Base-by-base conservation (phyloP, 2,329 filamentous ascomycete genomes). In the Chaetomium sp. region DNA sequence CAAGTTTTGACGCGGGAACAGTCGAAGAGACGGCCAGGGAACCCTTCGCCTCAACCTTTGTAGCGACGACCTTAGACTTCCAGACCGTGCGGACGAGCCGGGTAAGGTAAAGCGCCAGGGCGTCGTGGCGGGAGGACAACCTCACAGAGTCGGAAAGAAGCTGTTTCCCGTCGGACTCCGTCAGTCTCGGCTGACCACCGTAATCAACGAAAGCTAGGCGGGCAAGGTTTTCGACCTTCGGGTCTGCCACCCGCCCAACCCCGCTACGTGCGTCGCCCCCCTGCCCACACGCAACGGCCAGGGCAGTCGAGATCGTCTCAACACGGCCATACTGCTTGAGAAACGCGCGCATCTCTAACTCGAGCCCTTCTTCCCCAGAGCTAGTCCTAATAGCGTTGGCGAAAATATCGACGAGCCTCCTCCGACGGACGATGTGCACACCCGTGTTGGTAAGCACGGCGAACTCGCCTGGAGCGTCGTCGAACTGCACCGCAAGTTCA, bases 401-500 rank as follows among this genome's bases (percentile, higher is more conserved):
- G 70, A 99, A 95, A 7, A 95, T 87, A 67, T 99, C 94, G 0
- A 97, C 91, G 5, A 97, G 79, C 53, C 94, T 80, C 65, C 90
- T 81, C 49, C 94, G 80, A 53, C 90, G 86, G 53, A 97, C 82
- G 6, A 95, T 81, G 65, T 96, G 90, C 52, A 99, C 83, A 2
- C 94, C 94, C 11, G 84, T 90, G 64, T 94, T 95, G 36, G 94
- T 97, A 53, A 99, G 78, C 47, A 99, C 84, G 1, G 92, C 94
- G 61, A 97, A 85, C 67, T 99, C 92, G 50, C 87, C 84, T 0
- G 87, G 80, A 0, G 85, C 77, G 57, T 88, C 80, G 66, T 99
- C 94, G 64, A 94, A 99, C 65, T 99, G 95, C n/a, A 95, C 87
- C 1, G 94, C 90, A 54, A 97, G 77, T 72, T 99, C 94, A 64